Percentiles rank a stretch among this genome's conserved stretches.
Evolutionary conservation across 1,284 basidiomycete genomes (phyloP).

Genomic region (Cutaneotrichosporon cyanovorans): DNA sequence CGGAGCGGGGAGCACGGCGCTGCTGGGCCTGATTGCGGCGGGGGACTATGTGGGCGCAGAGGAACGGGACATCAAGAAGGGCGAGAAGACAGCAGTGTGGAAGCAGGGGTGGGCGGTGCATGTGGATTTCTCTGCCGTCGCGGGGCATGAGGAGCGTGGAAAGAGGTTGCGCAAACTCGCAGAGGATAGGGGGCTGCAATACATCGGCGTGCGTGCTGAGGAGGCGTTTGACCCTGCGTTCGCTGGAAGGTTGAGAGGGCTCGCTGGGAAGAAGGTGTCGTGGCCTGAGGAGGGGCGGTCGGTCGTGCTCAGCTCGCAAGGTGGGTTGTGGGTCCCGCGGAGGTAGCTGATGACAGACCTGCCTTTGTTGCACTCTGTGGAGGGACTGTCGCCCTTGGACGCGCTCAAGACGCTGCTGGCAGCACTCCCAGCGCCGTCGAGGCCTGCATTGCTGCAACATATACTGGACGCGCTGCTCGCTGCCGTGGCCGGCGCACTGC

Average conservation of each 20-base stretch:
- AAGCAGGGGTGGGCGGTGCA: slow-evolving; percentile 33
- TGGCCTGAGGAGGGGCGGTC: neutral
- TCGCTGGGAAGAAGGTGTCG: neutral
- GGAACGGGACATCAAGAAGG: slow-evolving; percentile 24
- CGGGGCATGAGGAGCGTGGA: slow-evolving; percentile 6
- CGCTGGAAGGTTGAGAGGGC: slow-evolving; percentile 7
- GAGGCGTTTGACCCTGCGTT: slow-evolving; percentile 34
- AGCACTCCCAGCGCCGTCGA: slow-evolving; percentile 69
- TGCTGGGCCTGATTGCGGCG: slow-evolving; percentile 30
- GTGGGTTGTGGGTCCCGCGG: slow-evolving; percentile 11
- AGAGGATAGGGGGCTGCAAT: slow-evolving; percentile 20
- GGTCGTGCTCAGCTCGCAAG: slow-evolving; percentile 23
- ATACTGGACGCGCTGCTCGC: slow-evolving; percentile 64
- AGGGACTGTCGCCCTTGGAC: slow-evolving; percentile 45
- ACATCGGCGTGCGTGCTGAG: slow-evolving; percentile 32
- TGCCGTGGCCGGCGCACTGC: slow-evolving; percentile 54
- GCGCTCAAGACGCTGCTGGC: slow-evolving; percentile 57
- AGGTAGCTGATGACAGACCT: slow-evolving; percentile 19
- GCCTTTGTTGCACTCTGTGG: neutral
- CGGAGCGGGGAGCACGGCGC: slow-evolving; percentile 37
- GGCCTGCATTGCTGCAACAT: slow-evolving; percentile 57
- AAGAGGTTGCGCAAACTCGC: slow-evolving; percentile 20
- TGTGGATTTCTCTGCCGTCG: slow-evolving; percentile 36
- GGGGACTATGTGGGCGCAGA: slow-evolving; percentile 27
- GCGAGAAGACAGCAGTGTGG: slow-evolving; percentile 35